Conservation (phyloP, 495 filamentous ascomycete genomes). For the Aspergillus coremiiformis region DNA sequence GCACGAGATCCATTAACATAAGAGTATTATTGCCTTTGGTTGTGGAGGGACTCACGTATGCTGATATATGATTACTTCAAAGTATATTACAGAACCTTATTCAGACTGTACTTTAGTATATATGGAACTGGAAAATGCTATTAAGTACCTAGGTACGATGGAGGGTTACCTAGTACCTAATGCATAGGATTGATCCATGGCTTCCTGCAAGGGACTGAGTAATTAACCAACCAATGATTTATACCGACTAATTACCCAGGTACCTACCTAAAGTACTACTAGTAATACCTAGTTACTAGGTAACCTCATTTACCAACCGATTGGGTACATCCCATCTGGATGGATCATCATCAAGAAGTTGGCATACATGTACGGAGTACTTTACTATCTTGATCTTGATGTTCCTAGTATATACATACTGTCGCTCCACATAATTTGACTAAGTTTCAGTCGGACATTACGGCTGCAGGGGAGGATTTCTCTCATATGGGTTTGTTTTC, state of each 20-base stretch:
- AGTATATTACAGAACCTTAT: neutral
- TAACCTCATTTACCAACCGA: no score
- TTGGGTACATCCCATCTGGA: no score
- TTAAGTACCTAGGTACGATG: no score
- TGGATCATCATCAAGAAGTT: neutral
- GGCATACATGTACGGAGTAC: no score
- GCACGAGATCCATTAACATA: neutral
- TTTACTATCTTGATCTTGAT: no score
- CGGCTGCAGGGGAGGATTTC: neutral
- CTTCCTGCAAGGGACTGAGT: neutral
- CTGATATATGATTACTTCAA: neutral
- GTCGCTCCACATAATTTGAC: neutral
- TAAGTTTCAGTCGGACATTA: neutral
- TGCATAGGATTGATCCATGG: neutral
- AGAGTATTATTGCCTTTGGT: no score
- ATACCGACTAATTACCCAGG: no score
- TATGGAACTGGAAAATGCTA: no score
- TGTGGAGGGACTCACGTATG: no score
- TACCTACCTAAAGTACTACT: no score
- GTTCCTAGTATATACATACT: neutral
- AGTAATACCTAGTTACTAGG: no score
- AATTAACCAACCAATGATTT: neutral
- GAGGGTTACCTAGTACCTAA: neutral
- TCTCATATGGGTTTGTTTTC: neutral
- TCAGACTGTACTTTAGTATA: no score